phyloP scores from a whole-genome alignment of 768 basidiomycete genomes.

The Pholiota molesta region DNA sequence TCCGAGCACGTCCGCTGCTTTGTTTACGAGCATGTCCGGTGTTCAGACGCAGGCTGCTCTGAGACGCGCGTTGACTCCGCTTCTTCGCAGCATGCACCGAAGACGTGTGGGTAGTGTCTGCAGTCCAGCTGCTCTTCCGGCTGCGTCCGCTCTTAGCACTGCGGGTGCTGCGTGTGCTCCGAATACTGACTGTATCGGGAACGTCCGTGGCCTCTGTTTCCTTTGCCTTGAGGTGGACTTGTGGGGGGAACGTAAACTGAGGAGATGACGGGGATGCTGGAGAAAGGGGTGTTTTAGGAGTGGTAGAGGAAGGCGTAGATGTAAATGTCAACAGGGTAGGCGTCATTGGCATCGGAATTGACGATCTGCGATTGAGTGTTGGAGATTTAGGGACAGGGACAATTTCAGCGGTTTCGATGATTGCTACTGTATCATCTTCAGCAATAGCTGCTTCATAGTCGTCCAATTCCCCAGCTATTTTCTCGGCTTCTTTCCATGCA shows the following conservation, averaged over 20 bases:
- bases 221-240: slow-evolving; percentile 25
- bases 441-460: slow-evolving; percentile 48
- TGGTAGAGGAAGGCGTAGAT: slow-evolving; percentile 23
- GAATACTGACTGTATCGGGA: slow-evolving; percentile 42
- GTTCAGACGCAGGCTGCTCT: slow-evolving; percentile 68
- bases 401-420: slow-evolving; percentile 52
- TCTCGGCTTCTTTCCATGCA: slow-evolving; percentile 80
- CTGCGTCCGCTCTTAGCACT: slow-evolving; percentile 39
- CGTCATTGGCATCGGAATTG: slow-evolving; percentile 26
- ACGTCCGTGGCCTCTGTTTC: slow-evolving; percentile 31
- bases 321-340: slow-evolving; percentile 26
- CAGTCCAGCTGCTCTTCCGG: slow-evolving; percentile 34
- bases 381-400: slow-evolving; percentile 37
- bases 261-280: slow-evolving; percentile 18
- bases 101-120: slow-evolving; percentile 34
- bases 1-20: slow-evolving; percentile 22
- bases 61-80: slow-evolving; percentile 65
- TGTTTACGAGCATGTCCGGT: slow-evolving; percentile 29
- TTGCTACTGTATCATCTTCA: slow-evolving; percentile 37
- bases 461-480: slow-evolving; percentile 73
- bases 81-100: slow-evolving; percentile 66
- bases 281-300: slow-evolving; percentile 19
- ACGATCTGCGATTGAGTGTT: slow-evolving; percentile 20
- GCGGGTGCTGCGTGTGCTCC: slow-evolving; percentile 33
- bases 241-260: slow-evolving; percentile 23